Percentiles rank a stretch among this genome's conserved stretches.
phyloP scores from a whole-genome alignment of 345 rosid genomes.

The Draba incana region DNA sequence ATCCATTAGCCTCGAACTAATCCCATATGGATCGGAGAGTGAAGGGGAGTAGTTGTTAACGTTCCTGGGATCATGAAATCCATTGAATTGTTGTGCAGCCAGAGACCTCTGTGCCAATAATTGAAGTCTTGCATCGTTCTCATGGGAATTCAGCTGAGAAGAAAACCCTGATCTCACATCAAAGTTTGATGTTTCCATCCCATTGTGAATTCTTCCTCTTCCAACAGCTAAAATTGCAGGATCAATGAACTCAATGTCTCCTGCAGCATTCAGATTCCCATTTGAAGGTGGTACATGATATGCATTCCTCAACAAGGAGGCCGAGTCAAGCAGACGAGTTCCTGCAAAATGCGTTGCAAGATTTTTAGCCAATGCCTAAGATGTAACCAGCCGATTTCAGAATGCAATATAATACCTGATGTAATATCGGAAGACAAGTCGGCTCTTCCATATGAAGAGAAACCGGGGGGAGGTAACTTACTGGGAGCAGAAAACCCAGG shows the following conservation, averaged over 20 bases:
- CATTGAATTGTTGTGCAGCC: conserved; percentile 56
- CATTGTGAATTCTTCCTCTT: conserved; percentile 67
- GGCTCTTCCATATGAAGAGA: conserved; percentile 66
- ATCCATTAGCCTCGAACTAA: conserved; percentile 64
- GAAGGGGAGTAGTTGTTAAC: conserved; percentile 48
- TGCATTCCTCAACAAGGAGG: conserved; percentile 57
- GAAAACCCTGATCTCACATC: conserved; percentile 61
- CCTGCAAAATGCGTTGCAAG: conserved; percentile 44
- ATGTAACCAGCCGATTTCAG: neutral
- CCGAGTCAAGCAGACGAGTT: conserved; percentile 52
- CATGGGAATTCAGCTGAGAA: conserved; percentile 53
- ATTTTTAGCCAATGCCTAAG: conserved; percentile 12
- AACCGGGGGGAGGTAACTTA: conserved; percentile 94
- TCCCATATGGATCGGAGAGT: conserved; percentile 54
- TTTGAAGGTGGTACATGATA: conserved; percentile 46
- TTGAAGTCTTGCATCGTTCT: conserved; percentile 68
- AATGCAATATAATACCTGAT: conserved; percentile 51
- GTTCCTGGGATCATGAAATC: conserved; percentile 54
- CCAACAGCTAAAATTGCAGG: conserved; percentile 97
- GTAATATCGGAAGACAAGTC: conserved; percentile 52
- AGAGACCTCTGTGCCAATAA: conserved; percentile 71
- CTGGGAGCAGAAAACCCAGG: conserved; percentile 86
- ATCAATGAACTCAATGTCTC: conserved; percentile 83
- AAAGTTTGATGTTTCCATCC: conserved; percentile 52
- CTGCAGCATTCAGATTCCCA: conserved; percentile 49